Percentiles rank a stretch among this genome's conserved stretches.
Conservation (phyloP, 257 asterid species). For the Prunella vulgaris region DNA sequence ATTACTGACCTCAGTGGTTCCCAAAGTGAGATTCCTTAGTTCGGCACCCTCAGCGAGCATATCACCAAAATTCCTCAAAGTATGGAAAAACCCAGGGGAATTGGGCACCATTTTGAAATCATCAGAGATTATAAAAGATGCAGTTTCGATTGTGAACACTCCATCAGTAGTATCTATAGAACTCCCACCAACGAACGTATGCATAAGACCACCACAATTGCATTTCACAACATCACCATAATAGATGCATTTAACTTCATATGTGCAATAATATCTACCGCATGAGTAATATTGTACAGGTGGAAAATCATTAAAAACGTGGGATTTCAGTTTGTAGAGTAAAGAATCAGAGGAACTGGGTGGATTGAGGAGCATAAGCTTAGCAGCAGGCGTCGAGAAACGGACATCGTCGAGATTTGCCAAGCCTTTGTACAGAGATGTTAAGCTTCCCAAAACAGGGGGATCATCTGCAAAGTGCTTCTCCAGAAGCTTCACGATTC, state of each 20-base stretch:
- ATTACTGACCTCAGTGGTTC: background rate
- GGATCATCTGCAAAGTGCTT: background rate
- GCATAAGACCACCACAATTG: background rate
- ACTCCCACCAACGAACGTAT: too few species aligned
- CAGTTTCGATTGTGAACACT: background rate
- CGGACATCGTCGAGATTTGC: background rate
- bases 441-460: slow-evolving; percentile 17
- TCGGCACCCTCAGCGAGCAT: background rate
- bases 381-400: background rate
- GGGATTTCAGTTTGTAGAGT: background rate
- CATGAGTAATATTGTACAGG: background rate
- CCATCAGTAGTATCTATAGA: background rate
- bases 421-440: background rate
- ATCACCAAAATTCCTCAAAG: background rate
- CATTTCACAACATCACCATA: background rate
- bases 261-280: background rate
- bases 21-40: background rate
- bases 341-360: background rate
- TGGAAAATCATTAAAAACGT: background rate
- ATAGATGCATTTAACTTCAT: background rate
- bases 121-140: background rate
- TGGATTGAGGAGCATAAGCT: slow-evolving; percentile 21
- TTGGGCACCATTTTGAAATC: too few species aligned
- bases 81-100: background rate
- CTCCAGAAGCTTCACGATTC: background rate